These are phyloP conservation scores for Collybiopsis confluens DNA, from an alignment of 768 basidiomycete species.

Conservation along the genomic window DNA sequence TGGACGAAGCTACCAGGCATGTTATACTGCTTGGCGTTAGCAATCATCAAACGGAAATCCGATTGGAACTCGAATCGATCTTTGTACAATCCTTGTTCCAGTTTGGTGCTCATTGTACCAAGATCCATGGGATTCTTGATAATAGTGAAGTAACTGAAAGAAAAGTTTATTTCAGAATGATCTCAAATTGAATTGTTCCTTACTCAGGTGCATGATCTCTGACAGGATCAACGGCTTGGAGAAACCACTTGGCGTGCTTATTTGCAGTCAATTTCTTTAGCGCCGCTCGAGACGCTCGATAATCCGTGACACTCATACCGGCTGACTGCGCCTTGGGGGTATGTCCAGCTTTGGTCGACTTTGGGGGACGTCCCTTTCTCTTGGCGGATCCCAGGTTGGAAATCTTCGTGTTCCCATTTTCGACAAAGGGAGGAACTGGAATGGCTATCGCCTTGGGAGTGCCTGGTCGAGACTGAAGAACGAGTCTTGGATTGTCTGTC, in stretches of 20 bases:
- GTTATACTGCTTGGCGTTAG: slow-evolving; percentile 88
- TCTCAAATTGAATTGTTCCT: slow-evolving; percentile 18
- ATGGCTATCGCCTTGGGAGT: slow-evolving; percentile 8
- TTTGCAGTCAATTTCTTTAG: slow-evolving; percentile 76
- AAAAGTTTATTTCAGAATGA: neutral
- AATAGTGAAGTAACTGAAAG: slow-evolving; percentile 76
- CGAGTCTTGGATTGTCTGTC: neutral
- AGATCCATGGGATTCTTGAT: slow-evolving; percentile 96
- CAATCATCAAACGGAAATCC: slow-evolving; percentile 85
- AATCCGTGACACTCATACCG: slow-evolving; percentile 75
- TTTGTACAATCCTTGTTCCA: slow-evolving; percentile 82
- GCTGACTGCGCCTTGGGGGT: slow-evolving; percentile 67
- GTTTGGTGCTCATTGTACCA: slow-evolving; percentile 80
- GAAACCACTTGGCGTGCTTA: slow-evolving; percentile 72
- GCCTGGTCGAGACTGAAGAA: slow-evolving; percentile 18
- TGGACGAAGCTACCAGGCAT: slow-evolving; percentile 64
- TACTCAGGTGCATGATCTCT: slow-evolving; percentile 88
- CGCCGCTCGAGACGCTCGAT: slow-evolving; percentile 69
- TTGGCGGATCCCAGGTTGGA: slow-evolving; percentile 21
- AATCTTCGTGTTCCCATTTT: neutral
- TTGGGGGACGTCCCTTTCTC: slow-evolving; percentile 17
- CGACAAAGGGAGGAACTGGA: slow-evolving; percentile 20
- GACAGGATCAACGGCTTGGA: slow-evolving; percentile 94
- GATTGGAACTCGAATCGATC: slow-evolving; percentile 78
- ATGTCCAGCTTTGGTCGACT: slow-evolving; percentile 38